phyloP scores from a whole-genome alignment of 306 rosid species.

The Castanospermum australe region DNA sequence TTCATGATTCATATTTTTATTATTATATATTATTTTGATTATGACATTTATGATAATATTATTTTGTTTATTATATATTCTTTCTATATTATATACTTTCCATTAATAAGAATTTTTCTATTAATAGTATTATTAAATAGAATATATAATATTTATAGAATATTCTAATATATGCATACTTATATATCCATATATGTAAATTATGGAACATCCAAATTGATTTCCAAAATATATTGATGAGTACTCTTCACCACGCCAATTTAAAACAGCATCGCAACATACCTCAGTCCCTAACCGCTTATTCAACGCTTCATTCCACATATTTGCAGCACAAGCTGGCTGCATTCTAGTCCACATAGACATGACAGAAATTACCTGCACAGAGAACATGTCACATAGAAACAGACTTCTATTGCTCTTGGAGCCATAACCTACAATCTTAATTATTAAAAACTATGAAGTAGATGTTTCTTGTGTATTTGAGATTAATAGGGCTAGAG shows the following conservation, averaged over 20 bases:
- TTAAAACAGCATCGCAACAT: background rate
- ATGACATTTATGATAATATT: no score
- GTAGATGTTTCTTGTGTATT: background rate
- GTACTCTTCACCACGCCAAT: background rate
- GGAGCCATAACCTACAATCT: background rate
- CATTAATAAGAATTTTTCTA: no score
- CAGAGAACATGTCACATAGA: slow-evolving; percentile 22
- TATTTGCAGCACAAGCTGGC: slow-evolving; percentile 97
- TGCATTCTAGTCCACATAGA: slow-evolving; percentile 98
- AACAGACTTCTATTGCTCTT: slow-evolving; percentile 8
- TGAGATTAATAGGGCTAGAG: background rate
- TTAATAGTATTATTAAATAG: no score
- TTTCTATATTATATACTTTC: no score
- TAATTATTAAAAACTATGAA: background rate
- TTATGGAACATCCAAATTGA: background rate
- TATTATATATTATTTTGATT: no score
- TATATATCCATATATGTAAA: background rate
- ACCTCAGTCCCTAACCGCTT: slow-evolving; percentile 96
- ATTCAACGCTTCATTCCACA: slow-evolving; percentile 99
- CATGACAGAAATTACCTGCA: slow-evolving; percentile 98
- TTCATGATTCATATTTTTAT: no score
- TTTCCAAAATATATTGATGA: background rate
- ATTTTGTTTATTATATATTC: no score
- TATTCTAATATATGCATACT: no score
- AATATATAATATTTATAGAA: no score